Conservation (phyloP, 352 stramenopile genomes). For the Elongisporangium senticosum region DNA sequence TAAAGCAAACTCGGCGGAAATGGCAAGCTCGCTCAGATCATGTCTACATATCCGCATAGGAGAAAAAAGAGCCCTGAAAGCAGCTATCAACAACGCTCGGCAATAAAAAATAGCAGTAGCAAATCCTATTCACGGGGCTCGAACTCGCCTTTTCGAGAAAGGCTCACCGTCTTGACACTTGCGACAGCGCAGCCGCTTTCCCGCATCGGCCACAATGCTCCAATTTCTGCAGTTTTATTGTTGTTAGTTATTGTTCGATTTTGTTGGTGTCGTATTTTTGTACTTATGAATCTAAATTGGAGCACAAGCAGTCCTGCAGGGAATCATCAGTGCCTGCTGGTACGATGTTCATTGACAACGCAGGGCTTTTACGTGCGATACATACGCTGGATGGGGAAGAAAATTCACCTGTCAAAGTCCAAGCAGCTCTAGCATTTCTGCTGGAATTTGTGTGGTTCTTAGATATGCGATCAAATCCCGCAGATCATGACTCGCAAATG, state of each 20-base stretch:
- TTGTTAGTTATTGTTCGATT: background rate
- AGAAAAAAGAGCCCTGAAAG: slow-evolving; percentile 31
- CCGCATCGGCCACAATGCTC: background rate
- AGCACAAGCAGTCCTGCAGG: background rate
- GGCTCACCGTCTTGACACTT: too few species aligned
- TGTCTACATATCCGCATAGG: slow-evolving; percentile 64
- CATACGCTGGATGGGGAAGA: background rate
- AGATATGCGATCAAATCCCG: background rate
- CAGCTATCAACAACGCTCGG: slow-evolving; percentile 13
- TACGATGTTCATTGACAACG: background rate
- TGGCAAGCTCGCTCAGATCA: slow-evolving; percentile 58
- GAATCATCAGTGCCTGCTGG: background rate
- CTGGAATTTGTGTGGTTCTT: background rate
- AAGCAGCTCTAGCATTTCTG: background rate
- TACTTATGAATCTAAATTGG: background rate
- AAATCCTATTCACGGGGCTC: too few species aligned
- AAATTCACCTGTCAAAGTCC: background rate
- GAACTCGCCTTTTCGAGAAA: too few species aligned
- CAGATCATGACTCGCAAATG: background rate
- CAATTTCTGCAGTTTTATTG: too few species aligned
- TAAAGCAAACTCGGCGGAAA: slow-evolving; percentile 26
- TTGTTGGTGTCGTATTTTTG: background rate
- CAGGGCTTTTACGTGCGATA: background rate
- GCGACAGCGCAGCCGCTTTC: background rate
- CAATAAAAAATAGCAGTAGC: background rate